Conservation (phyloP, 2,329 filamentous ascomycete genomes). For the Metarhizium brunneum region DNA sequence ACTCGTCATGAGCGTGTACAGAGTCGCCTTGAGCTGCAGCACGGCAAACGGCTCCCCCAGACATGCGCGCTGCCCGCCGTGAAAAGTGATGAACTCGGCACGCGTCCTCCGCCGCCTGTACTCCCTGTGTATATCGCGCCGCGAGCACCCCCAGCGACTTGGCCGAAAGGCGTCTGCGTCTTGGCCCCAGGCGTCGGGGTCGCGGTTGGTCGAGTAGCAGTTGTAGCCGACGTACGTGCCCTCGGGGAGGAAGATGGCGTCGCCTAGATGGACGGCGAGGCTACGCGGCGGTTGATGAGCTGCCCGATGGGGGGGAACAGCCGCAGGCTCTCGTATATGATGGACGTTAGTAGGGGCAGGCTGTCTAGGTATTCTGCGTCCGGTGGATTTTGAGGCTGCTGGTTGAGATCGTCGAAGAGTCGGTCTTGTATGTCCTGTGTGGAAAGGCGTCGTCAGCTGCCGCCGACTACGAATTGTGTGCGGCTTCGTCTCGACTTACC, state of each 20-base stretch:
- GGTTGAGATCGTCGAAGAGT: conserved; percentile 20
- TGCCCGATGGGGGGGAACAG: conserved; percentile 40
- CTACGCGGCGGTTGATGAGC: conserved; percentile 34
- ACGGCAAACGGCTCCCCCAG: conserved; percentile 31
- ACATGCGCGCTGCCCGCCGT: conserved; percentile 29
- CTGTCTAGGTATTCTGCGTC: conserved; percentile 10
- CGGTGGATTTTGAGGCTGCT: fast-evolving
- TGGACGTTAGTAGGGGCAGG: conserved; percentile 32
- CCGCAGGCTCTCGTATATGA: conserved; percentile 36
- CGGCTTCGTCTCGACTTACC: conserved; percentile 6
- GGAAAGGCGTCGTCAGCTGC: not conserved
- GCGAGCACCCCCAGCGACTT: conserved; percentile 25
- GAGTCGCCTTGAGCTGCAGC: conserved; percentile 24
- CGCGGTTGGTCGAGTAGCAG: conserved; percentile 28
- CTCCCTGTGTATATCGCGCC: conserved; percentile 23
- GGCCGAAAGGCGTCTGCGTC: conserved; percentile 28
- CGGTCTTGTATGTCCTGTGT: conserved; percentile 19
- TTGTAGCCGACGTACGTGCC: conserved; percentile 32
- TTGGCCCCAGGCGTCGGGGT: conserved; percentile 20
- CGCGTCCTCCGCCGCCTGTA: conserved; percentile 26
- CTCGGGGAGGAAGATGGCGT: conserved; percentile 22
- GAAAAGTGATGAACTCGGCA: conserved; percentile 31
- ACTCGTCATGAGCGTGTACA: conserved; percentile 20
- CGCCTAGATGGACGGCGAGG: conserved; percentile 14
- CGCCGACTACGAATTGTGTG: not conserved